Evolutionary conservation across 2,329 filamentous ascomycete species (phyloP), one percentile per base, ranked within the genome.

Genomic region (Talaromyces sp.): DNA sequence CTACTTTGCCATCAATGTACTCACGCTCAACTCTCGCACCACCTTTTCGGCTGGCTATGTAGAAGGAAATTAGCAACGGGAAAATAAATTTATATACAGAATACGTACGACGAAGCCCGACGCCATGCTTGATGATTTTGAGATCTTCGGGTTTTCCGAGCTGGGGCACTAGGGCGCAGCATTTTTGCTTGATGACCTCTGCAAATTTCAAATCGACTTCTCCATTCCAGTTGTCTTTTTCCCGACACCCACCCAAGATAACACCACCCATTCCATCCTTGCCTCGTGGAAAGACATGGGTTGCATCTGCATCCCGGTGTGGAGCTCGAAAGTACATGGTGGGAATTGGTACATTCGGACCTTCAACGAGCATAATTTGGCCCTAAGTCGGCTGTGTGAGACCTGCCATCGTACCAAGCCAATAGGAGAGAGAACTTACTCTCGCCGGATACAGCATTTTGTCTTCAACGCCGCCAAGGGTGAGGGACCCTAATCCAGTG

Each of bases 171-270:
- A 62, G 54, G 40, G 31, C 52, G 35, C 60, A 62, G 40, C 60
- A 62, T 62, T 62, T 62, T 50, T 28, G 60, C 40, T 62, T 62
- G 9, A 62, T 62, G 40, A 62, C 54, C 52, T 62, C 60, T 52
- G 60, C 60, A 62, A 62, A 62, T 57, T 62, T 54, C 42, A 62
- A 42, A 58, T 62, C 60, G 60, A 62, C 60, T 62, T 50, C 52
- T 62, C 60, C 60, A 58, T 62, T 33, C 60, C 60, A 62, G 50
- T 58, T 62, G 42, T 62, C 3, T 54, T 62, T 62, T 58, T 62
- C 52, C 25, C 60, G 60, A 52, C 60, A 62, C 31, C 60, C 60
- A 40, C 60, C 60, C 54, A 62, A 50, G 52, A 62, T 62, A 39
- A 62, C 60, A 50, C 60, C 60, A 21, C 60, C 60, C 52, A 58